Base-by-base conservation (phyloP, 129 eudicot species). In the Gnaphalium uliginosum region DNA sequence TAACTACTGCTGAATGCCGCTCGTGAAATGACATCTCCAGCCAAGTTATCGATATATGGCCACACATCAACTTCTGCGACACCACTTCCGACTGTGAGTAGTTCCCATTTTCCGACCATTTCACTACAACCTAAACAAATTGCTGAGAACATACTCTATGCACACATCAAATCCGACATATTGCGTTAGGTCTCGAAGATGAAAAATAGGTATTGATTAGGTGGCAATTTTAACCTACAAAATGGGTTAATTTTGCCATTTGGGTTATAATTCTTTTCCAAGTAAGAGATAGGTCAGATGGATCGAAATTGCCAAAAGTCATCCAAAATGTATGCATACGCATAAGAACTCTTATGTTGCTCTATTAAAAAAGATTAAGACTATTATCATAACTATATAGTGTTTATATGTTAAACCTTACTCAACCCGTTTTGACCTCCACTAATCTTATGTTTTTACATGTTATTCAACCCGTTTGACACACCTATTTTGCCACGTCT, bases 1-100 rank as follows among this genome's bases (percentile, higher is more conserved):
- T 75, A 75, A 68, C 51, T 64, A 41, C 83, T 79, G 2, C 79
- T 76, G 64, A 85, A 85, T 75, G 84, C 84, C 35, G 84, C 66
- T 26, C 82, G 79, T 59, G 86, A 85, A 62, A 78, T 75, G 1
- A 79, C 84, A 71, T 85, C 89, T 30, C 84, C 83, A 22, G 82
- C 58, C 64, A 86, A 62, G 58, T 72, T 66, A 72, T 79, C 82
- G 18, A 86, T 77, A 72, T 61, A 76, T 0, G 86, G 87, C 82
- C 84, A 82, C 33, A 86, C 85, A 41, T 86, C 89, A 11, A 86
- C 63, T 19, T 76, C 86, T 8, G n/a, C n/a, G 26, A 69, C 24
- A 43, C 69, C 83, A 66, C 27, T 76, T 60, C 4, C 29, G 1
- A 21, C 26, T 2, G 43, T 72, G 69, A 75, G 23, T 4, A 50